Conservation (phyloP, 2,329 filamentous ascomycete species). For the Fusarium palustre region DNA sequence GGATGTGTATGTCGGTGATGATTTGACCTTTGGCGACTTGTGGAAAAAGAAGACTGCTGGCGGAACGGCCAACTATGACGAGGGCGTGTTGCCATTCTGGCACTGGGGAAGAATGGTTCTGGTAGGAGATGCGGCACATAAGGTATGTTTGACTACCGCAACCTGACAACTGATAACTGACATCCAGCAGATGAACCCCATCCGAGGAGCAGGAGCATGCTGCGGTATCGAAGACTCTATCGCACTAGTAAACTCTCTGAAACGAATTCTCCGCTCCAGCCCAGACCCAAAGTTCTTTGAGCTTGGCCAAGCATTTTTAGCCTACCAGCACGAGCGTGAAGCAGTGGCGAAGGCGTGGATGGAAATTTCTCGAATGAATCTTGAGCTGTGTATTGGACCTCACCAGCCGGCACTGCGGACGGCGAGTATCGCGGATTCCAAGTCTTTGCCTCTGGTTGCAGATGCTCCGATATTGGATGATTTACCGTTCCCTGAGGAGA, state of each 20-base stretch:
- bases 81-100: conserved; percentile 27
- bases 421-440: conserved; percentile 2
- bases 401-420: conserved; percentile 15
- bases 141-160: background rate
- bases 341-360: conserved; percentile 19
- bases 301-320: background rate
- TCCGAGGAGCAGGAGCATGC: conserved; percentile 30
- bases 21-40: conserved; percentile 18
- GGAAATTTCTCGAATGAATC: conserved; percentile 7
- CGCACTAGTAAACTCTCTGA: conserved; percentile 12
- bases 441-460: conserved; percentile 7
- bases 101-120: conserved; percentile 31
- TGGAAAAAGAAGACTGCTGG: conserved; percentile 25
- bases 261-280: background rate
- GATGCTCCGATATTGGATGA: conserved; percentile 13
- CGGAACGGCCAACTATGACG: conserved; percentile 26
- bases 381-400: conserved; percentile 16
- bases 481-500: conserved; percentile 10
- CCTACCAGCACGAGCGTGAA: conserved; percentile 19
- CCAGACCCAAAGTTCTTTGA: conserved; percentile 1
- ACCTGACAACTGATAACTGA: background rate
- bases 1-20: conserved; percentile 8
- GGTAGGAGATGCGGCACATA: conserved; percentile 25
- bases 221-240: conserved; percentile 23
- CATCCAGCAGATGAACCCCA: conserved; percentile 14